Conservation (phyloP, 805 yeast genomes). For the Kazachstania bromeliacearum region DNA sequence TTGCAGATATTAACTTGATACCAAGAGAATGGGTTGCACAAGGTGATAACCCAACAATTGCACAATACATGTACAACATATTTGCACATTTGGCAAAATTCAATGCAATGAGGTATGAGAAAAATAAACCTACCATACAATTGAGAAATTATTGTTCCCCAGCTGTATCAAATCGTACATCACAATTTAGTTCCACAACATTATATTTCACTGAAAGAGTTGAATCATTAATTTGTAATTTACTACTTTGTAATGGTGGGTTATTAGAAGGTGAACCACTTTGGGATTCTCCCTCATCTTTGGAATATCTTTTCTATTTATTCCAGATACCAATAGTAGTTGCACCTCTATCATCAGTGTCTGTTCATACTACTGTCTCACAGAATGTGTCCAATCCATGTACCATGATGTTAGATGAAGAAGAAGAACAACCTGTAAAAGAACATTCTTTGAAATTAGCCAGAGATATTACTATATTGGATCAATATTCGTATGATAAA, state of each 20-base stretch:
- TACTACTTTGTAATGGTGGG: conserved; percentile 25
- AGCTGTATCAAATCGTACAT: conserved; percentile 15
- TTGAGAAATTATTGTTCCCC: conserved; percentile 21
- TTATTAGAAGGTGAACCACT: conserved; percentile 23
- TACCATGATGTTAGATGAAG: background rate
- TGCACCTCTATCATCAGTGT: conserved; percentile 26
- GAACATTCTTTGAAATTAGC: conserved; percentile 1
- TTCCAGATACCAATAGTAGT: conserved; percentile 25
- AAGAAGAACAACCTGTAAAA: background rate
- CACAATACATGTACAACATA: conserved; percentile 32
- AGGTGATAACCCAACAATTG: conserved; percentile 32
- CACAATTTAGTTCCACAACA: conserved; percentile 18
- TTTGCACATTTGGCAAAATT: conserved; percentile 17
- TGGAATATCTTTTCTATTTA: conserved; percentile 21
- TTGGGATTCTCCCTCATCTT: conserved; percentile 17
- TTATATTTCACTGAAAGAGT: conserved; percentile 20
- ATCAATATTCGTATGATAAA: conserved; percentile 14
- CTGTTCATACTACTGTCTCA: conserved; percentile 2
- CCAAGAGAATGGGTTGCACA: conserved; percentile 26
- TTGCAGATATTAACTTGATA: conserved; percentile 11
- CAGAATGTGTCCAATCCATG: conserved; percentile 1
- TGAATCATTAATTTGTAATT: conserved; percentile 23
- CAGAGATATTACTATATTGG: conserved; percentile 19
- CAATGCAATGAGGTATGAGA: conserved; percentile 12
- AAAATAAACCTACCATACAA: conserved; percentile 14